Base-by-base conservation (phyloP, 129 eudicot species). In the Solidago caesia region DNA sequence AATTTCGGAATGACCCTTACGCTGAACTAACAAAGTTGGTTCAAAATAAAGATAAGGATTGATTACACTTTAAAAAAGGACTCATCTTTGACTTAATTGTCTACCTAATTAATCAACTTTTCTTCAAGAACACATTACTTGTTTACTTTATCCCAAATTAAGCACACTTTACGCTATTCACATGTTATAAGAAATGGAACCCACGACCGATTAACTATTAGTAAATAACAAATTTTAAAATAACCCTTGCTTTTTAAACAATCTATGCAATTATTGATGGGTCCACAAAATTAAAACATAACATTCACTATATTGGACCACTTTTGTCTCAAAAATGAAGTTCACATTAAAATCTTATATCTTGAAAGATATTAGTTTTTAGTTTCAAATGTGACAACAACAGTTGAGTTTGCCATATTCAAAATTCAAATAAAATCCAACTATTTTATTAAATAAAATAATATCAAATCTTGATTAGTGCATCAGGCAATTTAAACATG, bases 191-290 rank as follows among this genome's bases (percentile, higher is more conserved):
- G 68, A 77, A 58, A 68, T 58, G 71, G 71, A 70, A 33, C 81
- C 78, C 70, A 73, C 74, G 68, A 46, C 71, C 49, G 9, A 67
- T 33, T 46, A 74, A 74, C 71, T 58, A 75, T 42, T 25, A 25
- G 39, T 7, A 68, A n/a, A 72, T 45, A 58, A 72, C 78, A 63
- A 79, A 57, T 55, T 67, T 67, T 46, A 39, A 79, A 73, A 73
- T 58, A 73, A 79, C 79, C 68, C 63, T 79, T 79, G 77, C 83
- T 79, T 79, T 73, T 41, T 33, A 73, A 79, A 73, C 75, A 58
- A 79, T 79, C 55, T 44, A 66, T 9, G 67, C 64, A 72, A 79
- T 79, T 79, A 79, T 73, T 79, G 61, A 45, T 39, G 83, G 83
- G 73, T 41, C 83, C 79, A 73, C 79, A 66, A 46, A 66, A 66